A percentile compares a stretch with the other conserved stretches of the same genome.
phyloP scores from a whole-genome alignment of 2,329 filamentous ascomycete species.

The Colletotrichum sp. region DNA sequence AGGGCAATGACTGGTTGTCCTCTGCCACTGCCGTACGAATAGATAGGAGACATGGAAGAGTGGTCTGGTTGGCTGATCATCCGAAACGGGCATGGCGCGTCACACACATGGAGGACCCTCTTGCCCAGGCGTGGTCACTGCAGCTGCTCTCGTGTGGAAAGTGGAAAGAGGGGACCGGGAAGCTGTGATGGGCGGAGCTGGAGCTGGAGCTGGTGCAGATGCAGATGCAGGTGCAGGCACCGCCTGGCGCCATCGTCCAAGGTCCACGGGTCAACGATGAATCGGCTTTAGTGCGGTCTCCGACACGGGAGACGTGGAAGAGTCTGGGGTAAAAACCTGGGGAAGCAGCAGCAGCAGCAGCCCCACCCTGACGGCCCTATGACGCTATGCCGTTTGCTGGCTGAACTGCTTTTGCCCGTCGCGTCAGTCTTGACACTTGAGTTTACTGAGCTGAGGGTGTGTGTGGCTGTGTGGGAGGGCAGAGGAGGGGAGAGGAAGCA shows the following conservation, averaged over 20 bases:
- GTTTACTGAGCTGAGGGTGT: neutral
- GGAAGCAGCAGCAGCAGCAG: constrained; percentile 1
- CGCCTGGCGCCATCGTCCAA: neutral
- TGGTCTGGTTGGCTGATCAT: constrained; percentile 2
- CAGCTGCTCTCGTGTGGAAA: neutral
- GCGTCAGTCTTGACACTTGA: neutral
- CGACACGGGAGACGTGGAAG: neutral
- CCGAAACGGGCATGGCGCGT: constrained; percentile 11
- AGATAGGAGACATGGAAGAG: neutral
- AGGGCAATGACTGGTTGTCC: neutral
- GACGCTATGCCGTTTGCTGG: neutral
- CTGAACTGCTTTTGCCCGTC: neutral
- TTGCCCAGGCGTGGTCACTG: neutral
- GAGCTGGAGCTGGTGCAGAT: neutral
- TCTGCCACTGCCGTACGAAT: neutral
- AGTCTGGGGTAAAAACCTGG: constrained; percentile 22
- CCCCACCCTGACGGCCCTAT: neutral
- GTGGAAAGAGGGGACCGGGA: neutral
- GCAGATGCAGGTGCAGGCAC: neutral
- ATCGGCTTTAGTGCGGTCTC: constrained; percentile 18
- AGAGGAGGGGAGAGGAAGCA: neutral
- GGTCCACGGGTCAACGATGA: neutral
- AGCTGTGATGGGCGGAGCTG: neutral
- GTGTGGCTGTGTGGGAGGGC: neutral
- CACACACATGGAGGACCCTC: neutral